Evolutionary conservation across 345 rosid genomes (phyloP).

Genomic region (Cochlearia excelsa): DNA sequence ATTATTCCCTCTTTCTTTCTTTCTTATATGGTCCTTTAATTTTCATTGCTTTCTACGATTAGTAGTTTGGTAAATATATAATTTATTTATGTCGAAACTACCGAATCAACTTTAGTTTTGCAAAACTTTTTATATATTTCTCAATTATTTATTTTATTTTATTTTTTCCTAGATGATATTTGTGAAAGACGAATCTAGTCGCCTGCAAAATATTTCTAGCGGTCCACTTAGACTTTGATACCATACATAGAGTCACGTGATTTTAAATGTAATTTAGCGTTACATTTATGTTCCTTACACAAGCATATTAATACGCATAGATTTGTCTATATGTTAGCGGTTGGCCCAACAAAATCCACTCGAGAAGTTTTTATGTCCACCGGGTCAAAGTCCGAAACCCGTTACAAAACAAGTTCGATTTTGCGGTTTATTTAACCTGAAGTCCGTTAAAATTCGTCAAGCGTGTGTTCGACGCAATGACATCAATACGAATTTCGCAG

Average conservation of each 20-base stretch:
- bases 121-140: background rate
- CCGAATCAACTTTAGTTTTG: conserved; percentile 7
- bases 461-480: no score
- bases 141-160: conserved; percentile 1
- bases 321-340: background rate
- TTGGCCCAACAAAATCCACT: no score
- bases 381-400: no score
- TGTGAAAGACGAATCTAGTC: conserved; percentile 6
- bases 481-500: no score
- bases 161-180: background rate
- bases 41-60: no score
- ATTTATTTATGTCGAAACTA: background rate
- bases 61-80: no score
- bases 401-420: no score
- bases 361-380: no score
- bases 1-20: background rate
- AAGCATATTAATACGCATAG: conserved; percentile 17
- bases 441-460: no score
- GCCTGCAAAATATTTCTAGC: conserved; percentile 16
- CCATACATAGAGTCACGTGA: conserved; percentile 11
- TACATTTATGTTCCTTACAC: conserved; percentile 19
- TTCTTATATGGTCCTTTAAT: no score
- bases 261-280: background rate
- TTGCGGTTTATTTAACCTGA: no score
- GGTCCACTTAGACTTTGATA: conserved; percentile 16